A percentile compares a stretch with the other conserved stretches of the same genome.
Conservation (phyloP, 1,284 basidiomycete genomes). For the Neolentinus lepideus region DNA sequence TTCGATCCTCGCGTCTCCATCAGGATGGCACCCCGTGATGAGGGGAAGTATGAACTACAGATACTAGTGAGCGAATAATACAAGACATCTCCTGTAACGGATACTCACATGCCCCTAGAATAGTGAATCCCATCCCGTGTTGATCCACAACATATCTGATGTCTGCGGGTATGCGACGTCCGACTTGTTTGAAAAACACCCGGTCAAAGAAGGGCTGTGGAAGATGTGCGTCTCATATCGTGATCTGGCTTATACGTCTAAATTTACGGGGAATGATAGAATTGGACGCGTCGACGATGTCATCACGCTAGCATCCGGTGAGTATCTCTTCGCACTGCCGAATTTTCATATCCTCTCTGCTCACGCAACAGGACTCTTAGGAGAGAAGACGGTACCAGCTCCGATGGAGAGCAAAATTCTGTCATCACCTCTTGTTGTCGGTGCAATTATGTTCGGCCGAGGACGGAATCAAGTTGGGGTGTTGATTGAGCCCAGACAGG, state of each 20-base stretch:
- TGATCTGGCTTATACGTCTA: no score
- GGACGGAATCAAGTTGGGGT: conserved; percentile 29
- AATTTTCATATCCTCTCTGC: background rate
- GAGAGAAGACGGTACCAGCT: conserved; percentile 24
- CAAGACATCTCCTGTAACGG: background rate
- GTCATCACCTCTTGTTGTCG: background rate
- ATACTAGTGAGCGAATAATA: conserved; percentile 18
- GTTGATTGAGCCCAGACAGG: conserved; percentile 27
- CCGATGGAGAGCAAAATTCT: conserved; percentile 19
- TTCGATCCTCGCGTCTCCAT: conserved; percentile 13
- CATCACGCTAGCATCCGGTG: conserved; percentile 13
- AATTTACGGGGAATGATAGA: conserved; percentile 4
- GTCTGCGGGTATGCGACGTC: conserved; percentile 19
- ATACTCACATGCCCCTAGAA: conserved; percentile 7
- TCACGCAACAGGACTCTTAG: background rate
- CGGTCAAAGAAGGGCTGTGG: conserved; percentile 20
- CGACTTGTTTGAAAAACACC: conserved; percentile 20
- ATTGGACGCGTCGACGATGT: conserved; percentile 17
- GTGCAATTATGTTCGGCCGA: conserved; percentile 33
- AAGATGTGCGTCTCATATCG: conserved; percentile 13
- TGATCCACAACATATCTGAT: conserved; percentile 21
- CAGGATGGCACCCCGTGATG: conserved; percentile 22
- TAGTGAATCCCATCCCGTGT: conserved; percentile 10
- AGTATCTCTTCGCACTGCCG: background rate
- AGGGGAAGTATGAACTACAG: conserved; percentile 24